Conservation (phyloP, 1,139 yeast genomes). For the Candida dubliniensis region DNA sequence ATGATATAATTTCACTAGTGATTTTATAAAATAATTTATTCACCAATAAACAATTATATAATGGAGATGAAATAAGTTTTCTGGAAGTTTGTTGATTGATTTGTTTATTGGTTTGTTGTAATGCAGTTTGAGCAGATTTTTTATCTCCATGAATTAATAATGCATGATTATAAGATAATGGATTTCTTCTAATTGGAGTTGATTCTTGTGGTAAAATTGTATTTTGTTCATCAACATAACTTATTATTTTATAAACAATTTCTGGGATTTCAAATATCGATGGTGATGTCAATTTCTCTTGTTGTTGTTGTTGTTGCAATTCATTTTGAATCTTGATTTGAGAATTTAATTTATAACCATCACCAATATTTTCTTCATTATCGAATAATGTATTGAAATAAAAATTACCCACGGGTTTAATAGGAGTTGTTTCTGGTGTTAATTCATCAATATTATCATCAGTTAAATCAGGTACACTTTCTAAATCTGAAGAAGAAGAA, state of each 20-base stretch:
- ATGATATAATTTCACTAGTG: conserved; percentile 54
- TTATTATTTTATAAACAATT: conserved; percentile 60
- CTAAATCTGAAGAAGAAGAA: conserved; percentile 30
- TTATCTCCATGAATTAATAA: conserved; percentile 50
- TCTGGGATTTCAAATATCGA: conserved; percentile 76
- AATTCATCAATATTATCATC: conserved; percentile 26
- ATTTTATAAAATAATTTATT: conserved; percentile 64
- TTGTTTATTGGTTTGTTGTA: conserved; percentile 19
- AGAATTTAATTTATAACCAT: neutral
- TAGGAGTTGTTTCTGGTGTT: conserved; percentile 31
- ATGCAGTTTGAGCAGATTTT: conserved; percentile 48
- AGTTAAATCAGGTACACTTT: conserved; percentile 38
- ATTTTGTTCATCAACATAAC: conserved; percentile 52
- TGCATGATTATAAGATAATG: conserved; percentile 63
- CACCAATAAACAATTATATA: conserved; percentile 66
- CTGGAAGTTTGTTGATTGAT: neutral
- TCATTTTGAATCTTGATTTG: neutral
- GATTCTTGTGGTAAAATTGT: conserved; percentile 58
- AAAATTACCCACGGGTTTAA: conserved; percentile 12
- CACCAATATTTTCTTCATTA: neutral
- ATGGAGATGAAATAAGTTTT: conserved; percentile 17
- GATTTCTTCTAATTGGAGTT: conserved; percentile 62
- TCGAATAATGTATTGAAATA: conserved; percentile 10
- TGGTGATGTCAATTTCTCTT: conserved; percentile 19
- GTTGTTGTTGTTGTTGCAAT: neutral